phyloP scores from a whole-genome alignment of 805 yeast genomes.

The Kodamaea fukazawae region DNA sequence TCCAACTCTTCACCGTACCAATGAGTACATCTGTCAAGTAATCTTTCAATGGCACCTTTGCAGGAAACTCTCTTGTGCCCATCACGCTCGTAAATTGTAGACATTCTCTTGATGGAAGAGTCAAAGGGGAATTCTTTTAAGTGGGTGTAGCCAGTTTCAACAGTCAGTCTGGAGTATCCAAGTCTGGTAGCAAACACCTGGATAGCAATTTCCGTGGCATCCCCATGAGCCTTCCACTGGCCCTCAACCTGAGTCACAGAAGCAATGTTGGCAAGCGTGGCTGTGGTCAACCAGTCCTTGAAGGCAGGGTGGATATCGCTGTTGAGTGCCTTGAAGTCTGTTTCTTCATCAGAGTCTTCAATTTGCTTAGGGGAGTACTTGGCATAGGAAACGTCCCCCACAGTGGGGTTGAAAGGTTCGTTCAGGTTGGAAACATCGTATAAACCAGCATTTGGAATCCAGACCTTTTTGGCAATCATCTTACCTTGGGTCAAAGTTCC shows the following conservation, averaged over 20 bases:
- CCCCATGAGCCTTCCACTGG: constrained; percentile 78
- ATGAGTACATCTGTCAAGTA: constrained; percentile 51
- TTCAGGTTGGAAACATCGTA: constrained; percentile 51
- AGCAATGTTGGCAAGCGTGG: constrained; percentile 81
- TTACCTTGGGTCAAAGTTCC: constrained; percentile 81
- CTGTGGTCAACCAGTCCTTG: constrained; percentile 55
- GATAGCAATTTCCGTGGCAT: constrained; percentile 86
- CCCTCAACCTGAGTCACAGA: constrained; percentile 49
- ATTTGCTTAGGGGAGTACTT: constrained; percentile 36
- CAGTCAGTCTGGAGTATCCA: constrained; percentile 40
- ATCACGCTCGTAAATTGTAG: constrained; percentile 48
- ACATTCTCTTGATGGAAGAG: constrained; percentile 71
- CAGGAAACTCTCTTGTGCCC: constrained; percentile 41
- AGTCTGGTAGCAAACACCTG: constrained; percentile 71
- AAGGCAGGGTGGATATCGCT: constrained; percentile 24
- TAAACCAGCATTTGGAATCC: constrained; percentile 66
- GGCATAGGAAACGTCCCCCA: constrained; percentile 46
- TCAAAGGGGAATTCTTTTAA: constrained; percentile 72
- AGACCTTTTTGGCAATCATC: constrained; percentile 68
- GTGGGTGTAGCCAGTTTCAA: constrained; percentile 37
- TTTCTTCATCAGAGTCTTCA: constrained; percentile 35
- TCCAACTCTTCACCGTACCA: constrained; percentile 45
- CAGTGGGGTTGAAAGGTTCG: constrained; percentile 63
- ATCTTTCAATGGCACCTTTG: constrained; percentile 77
- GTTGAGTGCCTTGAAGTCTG: constrained; percentile 21